Evolutionary conservation across 2,329 filamentous ascomycete species (phyloP), one percentile per base, ranked within the genome.

Genomic region (Scolecobasidium constrictum): DNA sequence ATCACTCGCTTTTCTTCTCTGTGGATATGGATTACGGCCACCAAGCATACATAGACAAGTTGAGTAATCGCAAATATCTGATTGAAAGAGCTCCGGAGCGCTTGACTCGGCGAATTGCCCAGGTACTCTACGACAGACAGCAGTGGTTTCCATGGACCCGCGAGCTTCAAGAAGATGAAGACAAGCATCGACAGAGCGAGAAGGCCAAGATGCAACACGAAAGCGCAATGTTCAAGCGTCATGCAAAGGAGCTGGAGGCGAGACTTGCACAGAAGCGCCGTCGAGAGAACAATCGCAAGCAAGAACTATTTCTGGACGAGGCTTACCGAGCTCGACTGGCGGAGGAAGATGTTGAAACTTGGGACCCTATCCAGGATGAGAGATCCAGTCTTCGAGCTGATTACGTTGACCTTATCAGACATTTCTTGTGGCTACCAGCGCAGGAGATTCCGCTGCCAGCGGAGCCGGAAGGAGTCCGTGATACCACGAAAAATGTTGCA

Each of bases 101-200:
- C 20, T 51, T 71, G 3, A 62, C 66, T 26, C 61, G 59, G 35
- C 60, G 65, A 15, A 63, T 56, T 11, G 61, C 64, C 5, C 57
- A 66, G 41, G 57, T 70, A 7, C 54, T 69, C 35, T 69, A 68
- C 49, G 53, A 62, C 44, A 59, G 65, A 45, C 61, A 68, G 50
- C 64, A 68, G 46, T 72, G 69, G 68, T 69, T 62, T 48, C 53
- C 56, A n/a, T 71, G 68, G 68, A 58, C 70, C 4, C 56, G 61
- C 12, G 48, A 65, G 43, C 61, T 58, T 23, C 67, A 72, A 49
- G 57, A 65, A 13, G 57, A 63, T 20, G 67, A 71, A 52, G 68
- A 71, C 42, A 52, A 53, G 18, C 58, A 52, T 4, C 63, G 65
- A 20, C 67, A 71, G 35, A 68, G 63, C 35, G 69, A 72, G 50